Evolutionary conservation across 1,139 yeast genomes (phyloP).

Genomic region (Yamadazyma mexicana): DNA sequence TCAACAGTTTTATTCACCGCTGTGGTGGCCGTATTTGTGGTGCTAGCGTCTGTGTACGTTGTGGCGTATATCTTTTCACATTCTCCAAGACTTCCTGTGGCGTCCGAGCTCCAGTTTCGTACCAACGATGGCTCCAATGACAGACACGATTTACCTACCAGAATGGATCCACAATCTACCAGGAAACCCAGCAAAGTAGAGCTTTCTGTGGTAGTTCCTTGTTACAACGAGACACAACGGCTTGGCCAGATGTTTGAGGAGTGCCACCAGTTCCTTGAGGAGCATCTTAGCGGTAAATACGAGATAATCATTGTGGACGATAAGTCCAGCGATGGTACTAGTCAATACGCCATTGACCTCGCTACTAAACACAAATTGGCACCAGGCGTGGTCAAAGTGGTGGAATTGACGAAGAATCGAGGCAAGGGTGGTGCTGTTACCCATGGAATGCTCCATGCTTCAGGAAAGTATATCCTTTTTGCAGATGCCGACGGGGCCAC

Average conservation of each 20-base stretch:
- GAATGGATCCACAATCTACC: constrained; percentile 29
- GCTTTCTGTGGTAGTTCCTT: constrained; percentile 82
- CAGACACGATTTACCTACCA: constrained; percentile 28
- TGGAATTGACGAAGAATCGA: constrained; percentile 68
- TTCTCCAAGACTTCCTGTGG: constrained; percentile 56
- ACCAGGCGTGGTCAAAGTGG: constrained; percentile 68
- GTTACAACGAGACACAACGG: constrained; percentile 81
- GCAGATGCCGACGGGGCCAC: constrained; percentile 99
- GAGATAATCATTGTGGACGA: constrained; percentile 90
- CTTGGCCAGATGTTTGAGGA: constrained; percentile 78
- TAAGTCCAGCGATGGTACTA: constrained; percentile 84
- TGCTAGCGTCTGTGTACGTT: constrained; percentile 34
- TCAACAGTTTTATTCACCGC: background rate
- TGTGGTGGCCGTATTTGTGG: constrained; percentile 1
- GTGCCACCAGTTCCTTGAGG: constrained; percentile 56
- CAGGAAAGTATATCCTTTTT: constrained; percentile 76
- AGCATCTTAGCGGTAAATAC: constrained; percentile 39
- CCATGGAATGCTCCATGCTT: constrained; percentile 78
- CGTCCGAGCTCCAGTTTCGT: constrained; percentile 51
- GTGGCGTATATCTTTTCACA: constrained; percentile 56
- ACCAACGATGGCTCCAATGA: constrained; percentile 32
- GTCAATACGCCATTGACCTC: constrained; percentile 65
- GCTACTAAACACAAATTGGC: constrained; percentile 51
- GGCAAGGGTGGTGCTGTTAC: constrained; percentile 99
- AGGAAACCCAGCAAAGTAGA: constrained; percentile 33